Evolutionary conservation across 1,284 basidiomycete genomes (phyloP), one percentile per base, ranked within the genome.

Genomic region (Ustilago bromivora): DNA sequence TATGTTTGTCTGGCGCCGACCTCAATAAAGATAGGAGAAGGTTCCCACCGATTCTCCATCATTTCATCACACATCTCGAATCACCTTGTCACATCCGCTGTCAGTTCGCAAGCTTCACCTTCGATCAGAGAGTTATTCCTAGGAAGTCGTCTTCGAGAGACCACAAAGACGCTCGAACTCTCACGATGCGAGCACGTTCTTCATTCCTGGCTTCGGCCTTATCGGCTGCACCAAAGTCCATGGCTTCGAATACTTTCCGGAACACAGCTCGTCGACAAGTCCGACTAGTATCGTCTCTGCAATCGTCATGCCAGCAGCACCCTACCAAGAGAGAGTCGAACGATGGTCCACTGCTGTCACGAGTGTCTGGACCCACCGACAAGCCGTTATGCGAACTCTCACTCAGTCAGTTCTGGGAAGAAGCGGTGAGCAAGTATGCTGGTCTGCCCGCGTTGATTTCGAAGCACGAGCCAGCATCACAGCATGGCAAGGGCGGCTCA

Each of bases 391-490:
- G 88, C 53, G 83, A 87, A 13, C 87, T 89, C 32, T 93, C 93
- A 0, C 89, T 94, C 23, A 87, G 90, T 1, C 87, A 88, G 23
- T 93, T 90, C 87, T 94, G 92, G 43, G 84, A 88, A 2, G 88
- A 90, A 38, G 88, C 93, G 51, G 87, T 93, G 3, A 83, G 81
- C 1, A 88, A 88, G 49, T 87, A 91, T 72, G 86, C 87, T 13
- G 85, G 87, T 1, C 87, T 90, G 28, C 90, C 91, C 0, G 93
- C 92, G 0, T 87, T 94, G 15, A 89, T 93, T 38, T 92, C 90
- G 59, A 87, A 89, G 43, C 88, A 90, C 52, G 93, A 94, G 81
- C 83, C 66, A 9, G 88, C 91, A 4, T 85, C 89, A 4, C 87
- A 89, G 0, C 91, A 92, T 84, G 91, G 90, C 10, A 91, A 13